Evolutionary conservation across 2,329 filamentous ascomycete species (phyloP).

Genomic region (Aureobasidium subglaciale): DNA sequence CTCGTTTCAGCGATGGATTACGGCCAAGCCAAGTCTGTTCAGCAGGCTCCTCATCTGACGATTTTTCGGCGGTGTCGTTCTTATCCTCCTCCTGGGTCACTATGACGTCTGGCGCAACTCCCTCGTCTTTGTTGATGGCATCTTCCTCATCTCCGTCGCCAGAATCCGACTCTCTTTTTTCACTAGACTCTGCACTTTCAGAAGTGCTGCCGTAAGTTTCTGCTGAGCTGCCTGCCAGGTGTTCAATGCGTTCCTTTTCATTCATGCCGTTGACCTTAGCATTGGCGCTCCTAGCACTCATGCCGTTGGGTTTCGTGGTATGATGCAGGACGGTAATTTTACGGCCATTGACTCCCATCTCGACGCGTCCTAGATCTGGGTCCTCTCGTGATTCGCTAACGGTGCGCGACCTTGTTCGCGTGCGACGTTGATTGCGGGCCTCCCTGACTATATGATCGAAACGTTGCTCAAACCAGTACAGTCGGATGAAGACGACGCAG

Average conservation of each 20-base stretch:
- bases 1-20: conserved; percentile 27
- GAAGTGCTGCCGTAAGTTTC: not conserved
- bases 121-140: not conserved
- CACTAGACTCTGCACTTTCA: conserved; percentile 19
- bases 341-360: conserved; percentile 58
- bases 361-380: conserved; percentile 43
- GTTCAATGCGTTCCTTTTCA: conserved; percentile 39
- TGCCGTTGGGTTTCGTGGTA: conserved; percentile 47
- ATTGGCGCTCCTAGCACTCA: conserved; percentile 43
- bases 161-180: not conserved
- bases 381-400: conserved; percentile 41
- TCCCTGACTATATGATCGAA: conserved; percentile 80
- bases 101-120: conserved; percentile 23
- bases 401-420: conserved; percentile 52
- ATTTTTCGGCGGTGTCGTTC: conserved; percentile 7
- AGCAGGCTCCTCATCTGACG: conserved; percentile 6
- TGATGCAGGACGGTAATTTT: conserved; percentile 60
- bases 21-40: conserved; percentile 22
- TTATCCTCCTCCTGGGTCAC: conserved; percentile 29
- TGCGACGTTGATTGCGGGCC: conserved; percentile 58
- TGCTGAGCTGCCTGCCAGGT: conserved; percentile 24
- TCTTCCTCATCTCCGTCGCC: not conserved
- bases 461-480: conserved; percentile 98
- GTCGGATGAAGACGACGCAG: conserved; percentile 79
- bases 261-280: conserved; percentile 36